Evolutionary conservation across 2,329 filamentous ascomycete genomes (phyloP).

Genomic region (Sphaceloma murrayae): DNA sequence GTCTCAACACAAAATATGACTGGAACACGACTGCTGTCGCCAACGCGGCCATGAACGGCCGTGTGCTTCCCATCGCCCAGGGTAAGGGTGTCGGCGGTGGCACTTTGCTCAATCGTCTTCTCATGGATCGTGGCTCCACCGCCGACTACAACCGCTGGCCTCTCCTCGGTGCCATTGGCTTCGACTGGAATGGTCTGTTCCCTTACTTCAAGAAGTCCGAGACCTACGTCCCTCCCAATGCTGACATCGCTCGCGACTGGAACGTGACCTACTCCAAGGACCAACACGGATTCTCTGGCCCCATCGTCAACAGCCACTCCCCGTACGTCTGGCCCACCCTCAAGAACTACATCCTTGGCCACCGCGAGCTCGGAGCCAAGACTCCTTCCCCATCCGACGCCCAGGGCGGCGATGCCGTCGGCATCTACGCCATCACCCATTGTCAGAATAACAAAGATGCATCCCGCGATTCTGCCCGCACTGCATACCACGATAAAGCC

Average conservation of each 20-base stretch:
- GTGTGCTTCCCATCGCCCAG: conserved; percentile 18
- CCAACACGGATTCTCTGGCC: conserved; percentile 30
- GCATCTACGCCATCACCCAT: conserved; percentile 23
- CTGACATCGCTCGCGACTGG: conserved; percentile 24
- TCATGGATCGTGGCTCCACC: conserved; percentile 22
- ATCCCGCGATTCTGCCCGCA: conserved; percentile 7
- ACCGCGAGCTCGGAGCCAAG: conserved; percentile 28
- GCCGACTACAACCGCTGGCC: conserved; percentile 42
- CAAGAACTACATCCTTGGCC: conserved; percentile 30
- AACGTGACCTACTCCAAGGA: conserved; percentile 29
- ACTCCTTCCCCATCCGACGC: conserved; percentile 30
- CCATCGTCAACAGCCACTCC: conserved; percentile 31
- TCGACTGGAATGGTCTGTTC: conserved; percentile 39
- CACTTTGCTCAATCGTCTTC: conserved; percentile 25
- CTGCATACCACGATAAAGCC: conserved; percentile 12
- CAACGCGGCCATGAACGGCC: conserved; percentile 5
- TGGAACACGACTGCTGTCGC: conserved; percentile 17
- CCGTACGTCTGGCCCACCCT: conserved; percentile 29
- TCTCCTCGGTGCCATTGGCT: conserved; percentile 34
- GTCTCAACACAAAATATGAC: conserved; percentile 18
- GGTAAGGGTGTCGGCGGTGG: conserved; percentile 28
- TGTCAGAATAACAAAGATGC: conserved; percentile 14
- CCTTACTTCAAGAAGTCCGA: conserved; percentile 37
- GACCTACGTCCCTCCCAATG: conserved; percentile 28
- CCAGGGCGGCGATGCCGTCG: conserved; percentile 30